phyloP scores from a whole-genome alignment of 1,139 yeast species.

The Zygoascus hellenicus region DNA sequence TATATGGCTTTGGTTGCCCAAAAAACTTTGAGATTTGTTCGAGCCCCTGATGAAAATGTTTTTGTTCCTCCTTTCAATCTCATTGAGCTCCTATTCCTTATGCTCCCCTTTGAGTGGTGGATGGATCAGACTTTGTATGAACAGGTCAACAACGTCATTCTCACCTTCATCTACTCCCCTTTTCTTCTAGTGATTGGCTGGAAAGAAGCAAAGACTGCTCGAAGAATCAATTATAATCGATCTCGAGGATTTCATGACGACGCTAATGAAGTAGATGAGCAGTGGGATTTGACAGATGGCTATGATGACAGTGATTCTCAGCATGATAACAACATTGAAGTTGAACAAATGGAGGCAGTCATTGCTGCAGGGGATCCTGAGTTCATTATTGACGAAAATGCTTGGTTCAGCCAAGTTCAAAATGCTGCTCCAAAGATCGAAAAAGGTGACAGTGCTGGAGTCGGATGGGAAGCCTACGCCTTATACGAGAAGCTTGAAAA shows the following conservation, averaged over 20 bases:
- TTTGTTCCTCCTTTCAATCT: constrained; percentile 83
- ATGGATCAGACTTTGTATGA: constrained; percentile 29
- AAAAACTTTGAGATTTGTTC: constrained; percentile 72
- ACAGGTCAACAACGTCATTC: constrained; percentile 37
- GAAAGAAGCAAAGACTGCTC: constrained; percentile 60
- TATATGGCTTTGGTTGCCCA: constrained; percentile 81
- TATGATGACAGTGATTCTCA: constrained; percentile 39
- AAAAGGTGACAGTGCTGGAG: constrained; percentile 49
- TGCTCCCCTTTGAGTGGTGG: constrained; percentile 40
- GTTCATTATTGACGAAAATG: constrained; percentile 45
- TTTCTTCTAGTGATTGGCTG: constrained; percentile 54
- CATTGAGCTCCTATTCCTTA: constrained; percentile 50
- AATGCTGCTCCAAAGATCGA: constrained; percentile 51
- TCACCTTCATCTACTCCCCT: constrained; percentile 67
- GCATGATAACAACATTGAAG: constrained; percentile 28
- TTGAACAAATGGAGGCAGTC: constrained; percentile 45
- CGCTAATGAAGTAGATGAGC: constrained; percentile 71
- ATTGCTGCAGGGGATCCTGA: constrained; percentile 54
- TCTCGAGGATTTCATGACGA: constrained; percentile 64
- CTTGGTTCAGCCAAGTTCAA: constrained; percentile 48
- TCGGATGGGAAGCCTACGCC: constrained; percentile 62
- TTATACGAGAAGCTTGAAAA: constrained; percentile 41
- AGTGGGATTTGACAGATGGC: constrained; percentile 83
- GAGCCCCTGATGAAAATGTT: constrained; percentile 85
- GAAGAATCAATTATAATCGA: constrained; percentile 67